phyloP scores from a whole-genome alignment of 2,329 filamentous ascomycete species.

The Xylariaceae sp. region DNA sequence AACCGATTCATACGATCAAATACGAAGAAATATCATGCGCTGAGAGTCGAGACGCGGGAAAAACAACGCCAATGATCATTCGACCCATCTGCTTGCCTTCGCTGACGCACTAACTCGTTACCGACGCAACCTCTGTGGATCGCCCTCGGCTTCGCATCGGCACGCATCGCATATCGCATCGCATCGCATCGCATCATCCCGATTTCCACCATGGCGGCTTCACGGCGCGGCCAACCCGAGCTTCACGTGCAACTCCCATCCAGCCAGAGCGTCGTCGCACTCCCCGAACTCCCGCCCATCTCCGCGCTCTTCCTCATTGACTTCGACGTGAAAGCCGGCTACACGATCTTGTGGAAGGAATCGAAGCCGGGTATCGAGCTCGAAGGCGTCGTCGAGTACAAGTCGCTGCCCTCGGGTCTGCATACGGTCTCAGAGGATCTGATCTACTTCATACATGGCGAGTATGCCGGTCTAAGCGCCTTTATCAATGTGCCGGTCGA shows the following conservation, averaged over 20 bases:
- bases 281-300: conserved; percentile 53
- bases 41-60: not conserved
- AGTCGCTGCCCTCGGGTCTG: conserved; percentile 86
- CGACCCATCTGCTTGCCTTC: not conserved
- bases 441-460: conserved; percentile 86
- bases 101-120: too few species aligned
- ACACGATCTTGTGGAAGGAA: conserved; percentile 84
- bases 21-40: not conserved
- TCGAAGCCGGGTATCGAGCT: conserved; percentile 64
- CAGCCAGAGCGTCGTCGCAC: conserved; percentile 27
- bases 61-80: conserved; percentile 3
- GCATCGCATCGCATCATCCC: conserved; percentile 2
- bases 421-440: conserved; percentile 86
- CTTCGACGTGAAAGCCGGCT: conserved; percentile 90
- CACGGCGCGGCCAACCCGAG: conserved; percentile 33
- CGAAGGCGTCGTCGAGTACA: conserved; percentile 89
- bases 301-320: conserved; percentile 82
- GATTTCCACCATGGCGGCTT: conserved; percentile 28
- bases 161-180: not conserved
- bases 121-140: too few species aligned
- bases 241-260: conserved; percentile 32
- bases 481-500: conserved; percentile 81
- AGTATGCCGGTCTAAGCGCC: conserved; percentile 82
- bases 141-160: conserved; percentile 1
- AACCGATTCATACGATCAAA: not conserved